A percentile compares a stretch with the other conserved stretches of the same genome.
Conservation (phyloP, 2,329 filamentous ascomycete genomes). For the Trichoderma polysporum region DNA sequence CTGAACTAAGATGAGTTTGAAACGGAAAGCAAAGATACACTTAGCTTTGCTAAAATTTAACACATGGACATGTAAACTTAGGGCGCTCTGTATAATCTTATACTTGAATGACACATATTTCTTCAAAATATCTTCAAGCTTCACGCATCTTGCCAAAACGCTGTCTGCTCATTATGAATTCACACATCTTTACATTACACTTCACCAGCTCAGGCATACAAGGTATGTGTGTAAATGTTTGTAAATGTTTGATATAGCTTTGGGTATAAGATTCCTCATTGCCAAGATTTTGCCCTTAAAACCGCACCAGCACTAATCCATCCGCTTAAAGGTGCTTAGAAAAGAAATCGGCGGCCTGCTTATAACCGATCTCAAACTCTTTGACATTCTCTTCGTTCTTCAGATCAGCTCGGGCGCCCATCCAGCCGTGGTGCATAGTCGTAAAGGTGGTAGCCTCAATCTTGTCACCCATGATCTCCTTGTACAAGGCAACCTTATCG, state of each 20-base stretch:
- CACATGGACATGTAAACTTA: not conserved
- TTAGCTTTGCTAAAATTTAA: not conserved
- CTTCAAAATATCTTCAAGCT: not conserved
- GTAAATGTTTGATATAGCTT: not conserved
- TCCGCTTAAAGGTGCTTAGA: slow-evolving; percentile 38
- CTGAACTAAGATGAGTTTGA: not conserved
- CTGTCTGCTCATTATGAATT: not conserved
- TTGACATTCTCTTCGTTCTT: slow-evolving; percentile 44
- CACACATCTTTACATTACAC: not conserved
- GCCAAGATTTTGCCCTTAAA: not conserved
- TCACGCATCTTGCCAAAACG: not conserved
- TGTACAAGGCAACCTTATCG: slow-evolving; percentile 45
- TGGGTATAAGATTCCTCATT: not conserved
- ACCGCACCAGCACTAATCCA: not conserved
- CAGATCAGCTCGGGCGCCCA: slow-evolving; percentile 53
- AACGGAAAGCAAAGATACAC: not conserved
- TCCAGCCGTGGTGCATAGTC: slow-evolving; percentile 58
- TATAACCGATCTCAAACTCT: slow-evolving; percentile 52
- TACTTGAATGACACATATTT: not conserved
- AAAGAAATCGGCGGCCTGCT: slow-evolving; percentile 45
- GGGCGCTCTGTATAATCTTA: no score
- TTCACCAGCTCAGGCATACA: no score
- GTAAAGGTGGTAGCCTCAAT: slow-evolving; percentile 49
- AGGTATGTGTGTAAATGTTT: not conserved
- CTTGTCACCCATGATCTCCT: slow-evolving; percentile 37